phyloP scores from a whole-genome alignment of 108 stramenopile species.

The Aurantiochytrium sp. region DNA sequence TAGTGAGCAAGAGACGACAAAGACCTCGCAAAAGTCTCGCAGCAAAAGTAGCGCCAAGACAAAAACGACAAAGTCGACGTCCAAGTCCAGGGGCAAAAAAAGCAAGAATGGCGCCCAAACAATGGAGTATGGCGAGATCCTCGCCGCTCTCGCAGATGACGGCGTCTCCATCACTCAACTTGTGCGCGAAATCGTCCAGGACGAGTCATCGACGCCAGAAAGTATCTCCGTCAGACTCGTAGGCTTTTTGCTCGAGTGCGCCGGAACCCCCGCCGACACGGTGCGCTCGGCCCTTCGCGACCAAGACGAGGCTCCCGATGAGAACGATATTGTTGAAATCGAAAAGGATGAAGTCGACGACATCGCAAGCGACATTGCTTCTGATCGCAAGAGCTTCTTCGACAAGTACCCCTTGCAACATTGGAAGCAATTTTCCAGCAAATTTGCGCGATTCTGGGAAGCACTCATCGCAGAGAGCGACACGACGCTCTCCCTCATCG shows the following conservation, averaged over 20 bases:
- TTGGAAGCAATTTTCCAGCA: not conserved
- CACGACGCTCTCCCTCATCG: not conserved
- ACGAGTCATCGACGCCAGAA: not conserved
- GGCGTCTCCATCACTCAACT: not conserved
- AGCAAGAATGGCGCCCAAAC: not conserved
- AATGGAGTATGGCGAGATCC: not conserved
- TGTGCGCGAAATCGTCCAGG: not conserved
- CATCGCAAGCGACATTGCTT: not conserved
- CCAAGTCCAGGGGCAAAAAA: not conserved
- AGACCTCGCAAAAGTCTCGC: not conserved
- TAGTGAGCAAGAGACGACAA: not conserved
- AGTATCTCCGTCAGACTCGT: not conserved
- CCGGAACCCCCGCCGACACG: not conserved
- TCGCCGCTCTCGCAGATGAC: not conserved
- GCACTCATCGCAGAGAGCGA: not conserved
- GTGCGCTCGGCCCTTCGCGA: not conserved
- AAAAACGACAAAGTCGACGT: not conserved
- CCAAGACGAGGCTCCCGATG: not conserved
- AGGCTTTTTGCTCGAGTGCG: not conserved
- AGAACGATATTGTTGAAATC: not conserved
- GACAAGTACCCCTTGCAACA: not conserved
- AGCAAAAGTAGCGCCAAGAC: not conserved
- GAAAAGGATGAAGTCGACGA: not conserved
- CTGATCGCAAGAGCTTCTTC: not conserved
- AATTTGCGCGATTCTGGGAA: not conserved